Evolutionary conservation across 495 filamentous ascomycete genomes (phyloP).

Genomic region (Neurospora discreta): DNA sequence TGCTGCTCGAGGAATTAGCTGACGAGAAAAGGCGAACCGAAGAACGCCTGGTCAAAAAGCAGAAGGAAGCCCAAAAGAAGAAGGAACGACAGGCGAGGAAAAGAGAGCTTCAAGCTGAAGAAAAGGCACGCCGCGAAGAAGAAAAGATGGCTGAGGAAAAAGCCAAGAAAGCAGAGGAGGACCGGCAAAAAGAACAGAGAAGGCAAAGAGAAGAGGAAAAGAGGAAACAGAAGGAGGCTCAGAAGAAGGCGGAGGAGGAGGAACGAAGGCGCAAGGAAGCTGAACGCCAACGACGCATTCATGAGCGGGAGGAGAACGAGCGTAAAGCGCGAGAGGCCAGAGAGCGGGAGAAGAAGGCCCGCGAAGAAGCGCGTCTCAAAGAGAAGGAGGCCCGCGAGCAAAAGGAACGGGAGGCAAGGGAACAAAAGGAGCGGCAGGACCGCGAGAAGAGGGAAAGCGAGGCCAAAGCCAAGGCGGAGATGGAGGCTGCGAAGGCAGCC

Average conservation of each 20-base stretch:
- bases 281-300: conserved; percentile 52
- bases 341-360: conserved; percentile 79
- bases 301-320: conserved; percentile 79
- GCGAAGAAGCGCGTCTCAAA: conserved; percentile 46
- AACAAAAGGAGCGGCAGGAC: conserved; percentile 53
- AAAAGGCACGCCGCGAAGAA: conserved; percentile 73
- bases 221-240: conserved; percentile 83
- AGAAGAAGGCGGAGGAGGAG: conserved; percentile 81
- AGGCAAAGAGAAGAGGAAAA: conserved; percentile 75
- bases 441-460: conserved; percentile 44
- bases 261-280: conserved; percentile 59
- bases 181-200: conserved; percentile 71
- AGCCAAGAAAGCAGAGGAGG: conserved; percentile 61
- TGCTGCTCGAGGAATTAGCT: conserved; percentile 82
- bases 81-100: conserved; percentile 82
- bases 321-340: conserved; percentile 65
- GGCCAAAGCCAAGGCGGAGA: conserved; percentile 19
- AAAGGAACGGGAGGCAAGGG: conserved; percentile 56
- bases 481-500: conserved; percentile 26
- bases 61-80: conserved; percentile 81
- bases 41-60: conserved; percentile 83
- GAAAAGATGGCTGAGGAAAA: conserved; percentile 89
- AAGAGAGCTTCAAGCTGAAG: conserved; percentile 79
- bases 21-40: conserved; percentile 66
- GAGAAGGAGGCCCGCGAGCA: conserved; percentile 61